Base-by-base conservation (phyloP, 2,329 filamentous ascomycete species). In the Sporothrix inflata region DNA sequence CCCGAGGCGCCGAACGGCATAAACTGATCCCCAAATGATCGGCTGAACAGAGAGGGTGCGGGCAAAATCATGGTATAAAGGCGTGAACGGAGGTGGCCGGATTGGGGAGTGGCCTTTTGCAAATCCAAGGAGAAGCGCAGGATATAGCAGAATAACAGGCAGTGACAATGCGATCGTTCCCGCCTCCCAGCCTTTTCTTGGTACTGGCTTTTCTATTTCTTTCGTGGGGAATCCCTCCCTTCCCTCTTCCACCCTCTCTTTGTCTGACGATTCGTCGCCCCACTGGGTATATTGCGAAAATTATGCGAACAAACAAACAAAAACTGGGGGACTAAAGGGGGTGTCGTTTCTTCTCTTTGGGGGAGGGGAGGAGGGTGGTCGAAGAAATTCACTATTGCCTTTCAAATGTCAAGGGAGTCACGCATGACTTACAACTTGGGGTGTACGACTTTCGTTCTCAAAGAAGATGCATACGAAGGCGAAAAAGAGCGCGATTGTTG, bases 1-100 rank as follows among this genome's bases (percentile, higher is more conserved):
- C 65, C 57, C 30, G 38, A 69, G 63, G n/a, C 27, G 45, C 12
- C 45, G 21, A 42, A 71, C 71, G 61, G 77, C 76, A 79, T 79
- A 72, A 79, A 78, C 49, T 74, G 77, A 79, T 78, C 78, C 75
- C 67, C 77, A 74, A 66, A 69, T 60, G 79, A 79, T 79, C 79
- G 75, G 68, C 77, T 75, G 63, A 66, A 60, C 71, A 76, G 67
- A 55, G 14, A 71, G 49, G 34, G 47, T n/a, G 34, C 21, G 60
- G 45, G 12, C 38, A 49, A 21, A 47, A 67, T n/a, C 47, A 53
- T 55, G 45, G 42, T 61, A 65, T 55, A 38, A 66, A 57, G 55
- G 24, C 63, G 16, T 67, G 3, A 21, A 53, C 63, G 61, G 61
- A 68, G 45, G 68, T 42, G 69, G 66, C 72, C 72, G 47, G 69